phyloP scores from a whole-genome alignment of 148 eudicot species.

The Fagopyrum tataricum region DNA sequence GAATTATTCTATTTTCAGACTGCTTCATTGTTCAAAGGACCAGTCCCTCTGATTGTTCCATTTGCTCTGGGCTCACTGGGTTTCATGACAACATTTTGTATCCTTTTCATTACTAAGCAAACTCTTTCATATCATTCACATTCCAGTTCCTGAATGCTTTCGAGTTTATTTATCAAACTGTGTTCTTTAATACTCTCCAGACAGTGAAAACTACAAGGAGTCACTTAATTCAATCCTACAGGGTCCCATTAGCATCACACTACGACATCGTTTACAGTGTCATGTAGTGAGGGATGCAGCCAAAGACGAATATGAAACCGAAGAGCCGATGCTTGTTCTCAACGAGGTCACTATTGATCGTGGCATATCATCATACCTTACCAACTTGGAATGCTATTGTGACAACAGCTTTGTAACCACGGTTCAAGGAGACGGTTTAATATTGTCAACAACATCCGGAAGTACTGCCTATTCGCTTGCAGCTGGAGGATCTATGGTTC shows the following conservation, averaged over 20 bases:
- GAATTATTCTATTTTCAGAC: slow-evolving; percentile 43
- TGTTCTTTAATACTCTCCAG: slow-evolving; percentile 54
- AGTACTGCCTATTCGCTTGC: slow-evolving; percentile 98
- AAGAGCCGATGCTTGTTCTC: slow-evolving; percentile 75
- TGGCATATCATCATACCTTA: slow-evolving; percentile 85
- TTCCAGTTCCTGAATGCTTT: background rate
- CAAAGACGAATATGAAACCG: slow-evolving; percentile 63
- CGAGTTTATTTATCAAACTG: background rate
- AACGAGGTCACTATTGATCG: slow-evolving; percentile 98
- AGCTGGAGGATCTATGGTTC: slow-evolving; percentile 99
- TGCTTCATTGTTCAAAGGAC: slow-evolving; percentile 94
- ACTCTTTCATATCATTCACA: background rate
- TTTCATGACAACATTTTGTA: slow-evolving; percentile 96
- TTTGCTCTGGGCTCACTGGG: slow-evolving; percentile 92
- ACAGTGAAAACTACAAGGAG: slow-evolving; percentile 78
- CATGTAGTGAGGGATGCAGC: slow-evolving; percentile 63
- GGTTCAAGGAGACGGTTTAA: slow-evolving; percentile 96
- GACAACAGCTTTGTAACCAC: slow-evolving; percentile 80
- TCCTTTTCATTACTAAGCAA: slow-evolving; percentile 33
- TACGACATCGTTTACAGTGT: slow-evolving; percentile 87
- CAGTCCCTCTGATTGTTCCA: slow-evolving; percentile 90
- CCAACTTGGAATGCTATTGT: slow-evolving; percentile 91
- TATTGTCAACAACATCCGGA: slow-evolving; percentile 90
- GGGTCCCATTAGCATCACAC: slow-evolving; percentile 83
- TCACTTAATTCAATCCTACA: slow-evolving; percentile 58